Base-by-base conservation (phyloP, 2,329 filamentous ascomycete genomes). In the Fusarium falciforme region DNA sequence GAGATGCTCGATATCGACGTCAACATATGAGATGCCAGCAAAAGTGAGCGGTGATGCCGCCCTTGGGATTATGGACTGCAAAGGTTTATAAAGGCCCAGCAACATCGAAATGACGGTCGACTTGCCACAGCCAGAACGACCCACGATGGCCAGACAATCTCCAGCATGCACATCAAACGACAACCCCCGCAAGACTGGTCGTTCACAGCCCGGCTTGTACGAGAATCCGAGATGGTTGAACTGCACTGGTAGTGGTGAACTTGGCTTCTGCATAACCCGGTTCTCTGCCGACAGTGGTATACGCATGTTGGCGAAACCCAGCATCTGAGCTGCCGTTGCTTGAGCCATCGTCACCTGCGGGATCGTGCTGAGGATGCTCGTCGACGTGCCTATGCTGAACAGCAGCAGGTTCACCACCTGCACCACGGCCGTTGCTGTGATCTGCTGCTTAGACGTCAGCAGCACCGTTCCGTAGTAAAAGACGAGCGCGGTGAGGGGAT, bases 41-140 rank as follows among this genome's bases (percentile, higher is more conserved):
- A 94, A 91, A 2, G 86, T 89, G 3, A 94, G 82, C 0, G 88
- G 82, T 8, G 75, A 68, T 11, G 40, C 12, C 10, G 33, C 64
- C 11, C 63, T 61, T 42, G 67, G 22, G 8, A 64, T 25, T 1
- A 68, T 25, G 2, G 57, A 9, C 55, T 64, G 4, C 40, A 55
- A n/a, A 0, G 88, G 86, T 2, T 81, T 74, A 74, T 96, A 94
- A 0, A 98, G 86, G 1, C 92, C 90, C 5, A 97, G 84, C 0
- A 98, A 85, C 0, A 98, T 84, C 0, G 93, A 89, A 1, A 93
- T 88, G 38, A 98, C 87, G 0, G 96, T 98, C 16, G 93, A 95
- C 83, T 99, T 98, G 1, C 96, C 96, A n/a, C 93, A 94, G 0
- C 96, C 96, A 0, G 95, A 98, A 1, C 89, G 84, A 1, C 96